Evolutionary conservation across 768 basidiomycete species (phyloP).

Genomic region (Chalciporus piperatus): DNA sequence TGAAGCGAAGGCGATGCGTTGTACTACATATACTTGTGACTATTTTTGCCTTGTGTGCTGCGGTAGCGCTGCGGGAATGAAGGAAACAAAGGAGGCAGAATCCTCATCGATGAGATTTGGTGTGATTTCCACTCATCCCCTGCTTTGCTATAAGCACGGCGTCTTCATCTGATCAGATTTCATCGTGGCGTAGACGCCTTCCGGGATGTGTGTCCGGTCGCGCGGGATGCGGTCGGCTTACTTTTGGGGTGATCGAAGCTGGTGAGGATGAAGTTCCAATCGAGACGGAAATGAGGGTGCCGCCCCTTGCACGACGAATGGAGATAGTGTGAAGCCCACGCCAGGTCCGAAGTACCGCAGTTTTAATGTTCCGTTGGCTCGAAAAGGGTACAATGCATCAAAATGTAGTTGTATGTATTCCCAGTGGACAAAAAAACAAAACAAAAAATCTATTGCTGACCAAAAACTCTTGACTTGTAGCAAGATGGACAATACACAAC

Average conservation of each 20-base stretch:
- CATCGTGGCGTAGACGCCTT: background rate
- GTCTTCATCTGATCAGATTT: too few species aligned
- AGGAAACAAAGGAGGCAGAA: background rate
- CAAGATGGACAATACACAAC: conserved; percentile 25
- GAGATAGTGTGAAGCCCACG: background rate
- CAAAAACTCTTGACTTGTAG: conserved; percentile 33
- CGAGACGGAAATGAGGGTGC: conserved; percentile 2
- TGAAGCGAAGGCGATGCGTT: background rate
- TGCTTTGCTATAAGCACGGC: conserved; percentile 9
- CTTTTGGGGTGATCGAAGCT: too few species aligned
- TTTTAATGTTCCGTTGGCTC: too few species aligned
- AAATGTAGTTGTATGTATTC: background rate
- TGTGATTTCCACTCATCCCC: conserved; percentile 2
- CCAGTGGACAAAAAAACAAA: conserved; percentile 1
- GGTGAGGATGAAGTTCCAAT: too few species aligned
- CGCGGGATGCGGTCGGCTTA: background rate
- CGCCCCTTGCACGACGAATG: background rate
- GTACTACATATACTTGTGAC: background rate
- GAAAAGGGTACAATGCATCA: too few species aligned
- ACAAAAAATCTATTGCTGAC: conserved; percentile 9
- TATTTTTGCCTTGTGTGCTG: conserved; percentile 12
- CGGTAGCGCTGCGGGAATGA: conserved; percentile 17
- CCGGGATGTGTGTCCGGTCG: background rate
- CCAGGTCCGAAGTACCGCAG: conserved; percentile 3
- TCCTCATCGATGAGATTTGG: background rate